Conservation (phyloP, 768 basidiomycete genomes). For the Atractiella rhizophila region DNA sequence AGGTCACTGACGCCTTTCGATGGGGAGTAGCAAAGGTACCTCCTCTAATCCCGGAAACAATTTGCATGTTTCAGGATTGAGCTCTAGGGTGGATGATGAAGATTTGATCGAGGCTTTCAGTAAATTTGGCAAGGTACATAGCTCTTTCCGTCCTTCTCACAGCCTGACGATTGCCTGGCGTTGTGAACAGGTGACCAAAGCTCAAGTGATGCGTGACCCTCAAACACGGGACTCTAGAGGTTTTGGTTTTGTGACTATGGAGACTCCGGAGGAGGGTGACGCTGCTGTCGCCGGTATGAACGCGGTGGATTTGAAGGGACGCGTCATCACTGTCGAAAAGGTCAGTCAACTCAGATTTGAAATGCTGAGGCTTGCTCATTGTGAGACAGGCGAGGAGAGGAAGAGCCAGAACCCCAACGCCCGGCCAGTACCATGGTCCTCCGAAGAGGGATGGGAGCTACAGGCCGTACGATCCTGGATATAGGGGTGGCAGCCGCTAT, state of each 20-base stretch:
- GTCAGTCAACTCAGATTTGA: conserved; percentile 27
- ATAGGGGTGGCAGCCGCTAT: too few species aligned
- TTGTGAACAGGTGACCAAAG: conserved; percentile 33
- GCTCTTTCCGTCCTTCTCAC: neutral
- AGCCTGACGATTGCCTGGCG: neutral
- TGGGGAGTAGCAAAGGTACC: neutral
- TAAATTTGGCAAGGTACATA: conserved; percentile 57
- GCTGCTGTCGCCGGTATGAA: conserved; percentile 67
- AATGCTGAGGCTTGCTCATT: too few species aligned
- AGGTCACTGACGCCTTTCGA: too few species aligned
- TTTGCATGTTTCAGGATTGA: conserved; percentile 37
- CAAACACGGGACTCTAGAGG: conserved; percentile 46
- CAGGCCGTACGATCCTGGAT: too few species aligned
- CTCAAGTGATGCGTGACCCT: conserved; percentile 40
- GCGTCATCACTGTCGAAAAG: conserved; percentile 67
- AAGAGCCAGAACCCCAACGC: too few species aligned
- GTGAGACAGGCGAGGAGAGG: too few species aligned
- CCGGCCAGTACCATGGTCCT: too few species aligned
- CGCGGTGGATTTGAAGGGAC: conserved; percentile 62
- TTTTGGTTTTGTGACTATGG: conserved; percentile 78
- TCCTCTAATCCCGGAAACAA: conserved; percentile 38
- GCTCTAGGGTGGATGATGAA: conserved; percentile 44
- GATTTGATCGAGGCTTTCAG: conserved; percentile 70
- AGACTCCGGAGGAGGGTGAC: conserved; percentile 61
- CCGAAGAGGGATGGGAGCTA: too few species aligned